Base-by-base conservation (phyloP, 176 grass and related monocot genomes). In the Carex cristatella region DNA sequence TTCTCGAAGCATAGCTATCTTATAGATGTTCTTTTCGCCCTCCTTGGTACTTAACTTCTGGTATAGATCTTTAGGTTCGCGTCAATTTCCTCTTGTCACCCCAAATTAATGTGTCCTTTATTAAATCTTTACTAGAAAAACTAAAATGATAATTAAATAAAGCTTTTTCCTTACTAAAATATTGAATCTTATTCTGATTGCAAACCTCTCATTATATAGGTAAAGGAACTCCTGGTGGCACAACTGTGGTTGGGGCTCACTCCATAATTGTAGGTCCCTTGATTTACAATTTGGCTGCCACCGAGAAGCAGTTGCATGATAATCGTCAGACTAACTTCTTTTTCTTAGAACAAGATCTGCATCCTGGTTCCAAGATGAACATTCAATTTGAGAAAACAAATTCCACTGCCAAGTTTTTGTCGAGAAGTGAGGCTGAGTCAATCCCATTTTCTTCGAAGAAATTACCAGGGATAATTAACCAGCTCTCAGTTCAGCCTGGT, bases 391-490 rank as follows among this genome's bases (percentile, higher is more conserved):
- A 79, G 13, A 38, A 65, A 81, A 86, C 81, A 75, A 73, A 51
- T 16, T 14, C 65, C 46, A 66, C 49, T 7, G 35, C n/a, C 15
- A 84, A 84, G 88, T 94, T 97, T 83, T 85, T 97, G 46, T 79
- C 89, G 0, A 79, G 81, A 0, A 84, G 81, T 31, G 87, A 91
- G 58, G 92, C 94, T 51, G 87, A 94, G 3, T n/a, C 67, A 67
- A 87, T 90, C 14, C 92, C 92, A 2, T 93, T 97, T 89, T 97
- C 95, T 48, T 90, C 87, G 2, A 79, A 90, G 54, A 88, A 91
- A 87, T 59, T 83, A 0, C 87, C 87, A 0, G 90, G 93, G 87
- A 91, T 97, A 83, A 91, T 93, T 1, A 27, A 2, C 81, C 89
- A 49, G 42, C 89, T 97, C 90, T 81, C 87, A 10, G 83, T 97